Evolutionary conservation across 1,139 yeast species (phyloP).

Genomic region (Lodderomyces pseudojiufengensis): DNA sequence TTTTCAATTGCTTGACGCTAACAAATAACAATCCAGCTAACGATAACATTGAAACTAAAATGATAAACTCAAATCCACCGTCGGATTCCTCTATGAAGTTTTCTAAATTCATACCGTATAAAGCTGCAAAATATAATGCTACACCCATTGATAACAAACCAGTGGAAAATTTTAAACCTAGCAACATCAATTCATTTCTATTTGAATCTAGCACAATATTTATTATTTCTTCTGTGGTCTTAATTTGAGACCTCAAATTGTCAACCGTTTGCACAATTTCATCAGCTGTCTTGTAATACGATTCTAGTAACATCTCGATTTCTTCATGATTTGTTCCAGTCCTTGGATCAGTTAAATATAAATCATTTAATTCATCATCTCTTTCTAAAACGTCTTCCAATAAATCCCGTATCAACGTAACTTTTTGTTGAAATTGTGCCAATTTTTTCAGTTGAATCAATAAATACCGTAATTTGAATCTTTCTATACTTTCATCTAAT

Average conservation of each 20-base stretch:
- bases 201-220: constrained; percentile 45
- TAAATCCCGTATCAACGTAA: constrained; percentile 36
- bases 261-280: constrained; percentile 47
- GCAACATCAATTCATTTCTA: constrained; percentile 45
- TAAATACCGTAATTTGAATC: constrained; percentile 36
- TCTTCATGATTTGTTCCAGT: constrained; percentile 39
- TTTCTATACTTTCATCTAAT: constrained; percentile 39
- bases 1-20: constrained; percentile 29
- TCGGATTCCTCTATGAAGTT: constrained; percentile 80
- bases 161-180: constrained; percentile 41
- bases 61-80: constrained; percentile 38
- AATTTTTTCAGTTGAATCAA: constrained; percentile 43
- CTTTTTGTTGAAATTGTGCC: constrained; percentile 43
- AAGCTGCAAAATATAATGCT: constrained; percentile 37
- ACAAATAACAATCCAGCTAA: constrained; percentile 24
- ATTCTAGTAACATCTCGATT: constrained; percentile 41
- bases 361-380: constrained; percentile 40
- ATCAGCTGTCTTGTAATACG: constrained; percentile 42
- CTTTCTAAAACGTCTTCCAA: constrained; percentile 38
- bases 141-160: constrained; percentile 41
- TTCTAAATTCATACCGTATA: constrained; percentile 69
- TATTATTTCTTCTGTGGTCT: constrained; percentile 46
- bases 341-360: constrained; percentile 37
- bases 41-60: constrained; percentile 24
- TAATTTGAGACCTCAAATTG: constrained; percentile 38